Evolutionary conservation across 1,139 yeast species (phyloP), one percentile per base, ranked within the genome.

Genomic region (Debaryomyces psychrophilus): DNA sequence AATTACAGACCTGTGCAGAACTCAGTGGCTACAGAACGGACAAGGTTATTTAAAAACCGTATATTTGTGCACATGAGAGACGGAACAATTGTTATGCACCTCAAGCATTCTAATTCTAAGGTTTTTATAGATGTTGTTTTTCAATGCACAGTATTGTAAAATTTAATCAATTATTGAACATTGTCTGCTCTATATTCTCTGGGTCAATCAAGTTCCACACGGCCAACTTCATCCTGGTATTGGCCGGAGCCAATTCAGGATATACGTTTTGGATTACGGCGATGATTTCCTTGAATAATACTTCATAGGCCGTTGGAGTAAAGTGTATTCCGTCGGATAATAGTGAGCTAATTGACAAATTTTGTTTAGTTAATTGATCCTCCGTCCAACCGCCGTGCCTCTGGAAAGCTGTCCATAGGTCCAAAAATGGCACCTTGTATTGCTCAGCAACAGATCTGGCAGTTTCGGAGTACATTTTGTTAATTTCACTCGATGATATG

Each of bases 301-400:
- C 48, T 48, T 67, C 64, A 61, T 87, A 87, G 0, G 84, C 89
- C n/a, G 64, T 59, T 0, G 83, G 81, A 2, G 80, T 73, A 59
- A 76, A 85, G 61, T 89, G 96, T 37, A 89, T 65, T 0, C 96
- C 96, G 57, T 87, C 93, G 8, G 58, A 18, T 11, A 69, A 50
- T 25, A 60, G 57, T 5, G 50, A 52, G 0, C 50, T 48, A 45
- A 67, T 54, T 23, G 55, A 53, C 0, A 44, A 45, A 7, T 53
- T 48, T 18, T 50, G 53, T 11, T 54, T 44, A 12, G 59, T 39
- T 7, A 62, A 37, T 27, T 49, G 37, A 3, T 44, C 48, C 7
- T 34, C 48, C 11, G 47, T 29, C 48, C 46, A 49, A 9, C 53
- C 56, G 1, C 65, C 65, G n/a, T 51, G 45, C 3, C 45, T 41